A percentile compares a stretch with the other conserved stretches of the same genome.
These are phyloP conservation scores for Phialophora macrospora DNA, from an alignment of 2,329 filamentous ascomycete genomes.

Conservation along the genomic window DNA sequence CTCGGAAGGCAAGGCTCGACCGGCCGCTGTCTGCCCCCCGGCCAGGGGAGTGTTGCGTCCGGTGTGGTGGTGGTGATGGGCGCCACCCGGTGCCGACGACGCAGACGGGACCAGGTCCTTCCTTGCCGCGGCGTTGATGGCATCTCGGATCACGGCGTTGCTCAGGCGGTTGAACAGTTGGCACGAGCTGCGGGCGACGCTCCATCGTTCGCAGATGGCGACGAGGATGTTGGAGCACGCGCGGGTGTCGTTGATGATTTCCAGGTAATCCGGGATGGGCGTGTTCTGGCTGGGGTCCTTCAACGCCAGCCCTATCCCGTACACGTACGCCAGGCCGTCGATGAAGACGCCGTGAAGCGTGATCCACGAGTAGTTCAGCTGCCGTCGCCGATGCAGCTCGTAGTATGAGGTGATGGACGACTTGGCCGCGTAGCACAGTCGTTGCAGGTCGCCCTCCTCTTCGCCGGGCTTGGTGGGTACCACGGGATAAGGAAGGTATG, in stretches of 20 bases:
- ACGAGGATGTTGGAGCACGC: slow-evolving; percentile 55
- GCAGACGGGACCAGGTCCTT: too few species aligned
- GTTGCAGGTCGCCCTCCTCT: slow-evolving; percentile 40
- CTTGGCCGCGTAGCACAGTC: slow-evolving; percentile 48
- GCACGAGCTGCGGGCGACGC: slow-evolving; percentile 48
- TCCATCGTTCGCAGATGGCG: slow-evolving; percentile 53
- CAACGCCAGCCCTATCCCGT: slow-evolving; percentile 44
- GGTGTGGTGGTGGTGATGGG: too few species aligned
- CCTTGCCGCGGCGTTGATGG: slow-evolving; percentile 41
- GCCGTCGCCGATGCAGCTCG: slow-evolving; percentile 51
- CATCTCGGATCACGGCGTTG: slow-evolving; percentile 51
- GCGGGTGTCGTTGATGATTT: slow-evolving; percentile 52
- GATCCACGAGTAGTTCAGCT: slow-evolving; percentile 57
- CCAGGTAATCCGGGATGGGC: slow-evolving; percentile 30
- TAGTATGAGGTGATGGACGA: slow-evolving; percentile 52
- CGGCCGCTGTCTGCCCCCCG: too few species aligned
- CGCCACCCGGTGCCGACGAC: too few species aligned
- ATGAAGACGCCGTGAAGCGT: slow-evolving; percentile 57
- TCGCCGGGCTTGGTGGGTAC: neutral
- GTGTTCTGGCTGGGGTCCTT: neutral
- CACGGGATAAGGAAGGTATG: slow-evolving; percentile 33
- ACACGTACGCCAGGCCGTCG: slow-evolving; percentile 53
- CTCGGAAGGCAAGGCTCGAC: too few species aligned
- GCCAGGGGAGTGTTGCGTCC: too few species aligned
- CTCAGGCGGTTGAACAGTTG: slow-evolving; percentile 53